phyloP scores from a whole-genome alignment of 2,329 filamentous ascomycete genomes.

The Chalaropsis thielavioides region DNA sequence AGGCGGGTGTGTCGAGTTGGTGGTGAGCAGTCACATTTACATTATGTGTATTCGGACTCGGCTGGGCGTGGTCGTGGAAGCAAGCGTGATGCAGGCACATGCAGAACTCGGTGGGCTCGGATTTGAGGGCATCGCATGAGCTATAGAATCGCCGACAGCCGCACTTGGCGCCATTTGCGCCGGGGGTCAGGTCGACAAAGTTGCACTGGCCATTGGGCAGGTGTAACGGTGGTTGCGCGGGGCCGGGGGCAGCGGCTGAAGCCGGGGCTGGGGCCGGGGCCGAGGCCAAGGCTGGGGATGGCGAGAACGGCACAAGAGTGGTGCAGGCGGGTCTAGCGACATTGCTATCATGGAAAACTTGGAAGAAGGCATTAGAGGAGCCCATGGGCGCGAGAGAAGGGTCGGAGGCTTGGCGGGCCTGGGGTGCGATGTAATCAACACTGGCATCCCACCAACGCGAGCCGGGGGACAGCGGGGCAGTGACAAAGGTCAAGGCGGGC shows the following conservation, averaged over 20 bases:
- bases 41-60: background rate
- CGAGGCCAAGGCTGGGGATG: background rate
- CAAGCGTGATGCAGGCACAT: slow-evolving; percentile 51
- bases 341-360: slow-evolving; percentile 9
- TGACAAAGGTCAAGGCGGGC: slow-evolving; percentile 11
- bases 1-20: slow-evolving; percentile 19
- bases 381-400: slow-evolving; percentile 1
- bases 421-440: slow-evolving; percentile 7
- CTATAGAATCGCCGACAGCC: slow-evolving; percentile 45
- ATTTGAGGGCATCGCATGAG: slow-evolving; percentile 26
- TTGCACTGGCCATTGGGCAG: slow-evolving; percentile 43
- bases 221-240: slow-evolving; percentile 21
- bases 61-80: slow-evolving; percentile 37
- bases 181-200: slow-evolving; percentile 39
- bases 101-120: slow-evolving; percentile 37
- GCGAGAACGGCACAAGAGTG: background rate
- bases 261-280: slow-evolving; percentile 13
- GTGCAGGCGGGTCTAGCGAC: background rate
- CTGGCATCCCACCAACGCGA: slow-evolving; percentile 14
- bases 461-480: slow-evolving; percentile 9
- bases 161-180: slow-evolving; percentile 38
- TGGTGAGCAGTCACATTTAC: background rate
- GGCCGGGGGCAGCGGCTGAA: slow-evolving; percentile 22
- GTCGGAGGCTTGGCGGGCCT: background rate
- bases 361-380: slow-evolving; percentile 9